Percentiles rank a stretch among this genome's conserved stretches.
Conservation (phyloP, 2,329 filamentous ascomycete species). For the Exophiala bonariae region DNA sequence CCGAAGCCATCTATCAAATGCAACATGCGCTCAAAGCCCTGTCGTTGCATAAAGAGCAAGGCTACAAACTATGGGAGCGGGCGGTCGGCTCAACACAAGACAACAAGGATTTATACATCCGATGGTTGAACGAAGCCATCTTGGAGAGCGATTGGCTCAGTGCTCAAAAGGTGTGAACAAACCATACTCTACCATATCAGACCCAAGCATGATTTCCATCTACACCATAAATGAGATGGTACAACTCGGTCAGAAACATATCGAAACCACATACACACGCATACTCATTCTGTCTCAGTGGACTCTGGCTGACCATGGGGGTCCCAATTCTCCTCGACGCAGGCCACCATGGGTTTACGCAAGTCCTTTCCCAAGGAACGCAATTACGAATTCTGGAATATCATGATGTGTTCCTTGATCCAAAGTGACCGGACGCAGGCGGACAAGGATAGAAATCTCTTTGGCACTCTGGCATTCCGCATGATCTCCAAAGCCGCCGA, state of each 20-base stretch:
- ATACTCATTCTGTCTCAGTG: slow-evolving; percentile 45
- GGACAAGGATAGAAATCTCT: slow-evolving; percentile 44
- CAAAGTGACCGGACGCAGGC: slow-evolving; percentile 34
- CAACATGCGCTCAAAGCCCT: slow-evolving; percentile 40
- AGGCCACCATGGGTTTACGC: slow-evolving; percentile 52
- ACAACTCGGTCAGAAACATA: slow-evolving; percentile 41
- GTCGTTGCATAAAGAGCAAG: slow-evolving; percentile 35
- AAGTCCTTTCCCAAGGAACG: slow-evolving; percentile 50
- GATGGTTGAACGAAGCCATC: slow-evolving; percentile 45
- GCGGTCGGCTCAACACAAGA: slow-evolving; percentile 46
- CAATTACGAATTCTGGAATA: slow-evolving; percentile 51
- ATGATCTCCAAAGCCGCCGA: slow-evolving; percentile 50
- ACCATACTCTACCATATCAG: neutral
- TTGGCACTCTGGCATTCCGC: slow-evolving; percentile 51
- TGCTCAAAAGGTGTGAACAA: slow-evolving; percentile 47
- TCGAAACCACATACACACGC: too few species aligned
- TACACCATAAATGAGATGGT: slow-evolving; percentile 49
- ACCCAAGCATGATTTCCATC: slow-evolving; percentile 39
- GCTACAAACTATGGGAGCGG: slow-evolving; percentile 45
- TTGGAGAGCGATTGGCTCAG: slow-evolving; percentile 44
- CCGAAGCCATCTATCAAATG: slow-evolving; percentile 46
- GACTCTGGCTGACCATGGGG: slow-evolving; percentile 36
- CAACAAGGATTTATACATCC: slow-evolving; percentile 43
- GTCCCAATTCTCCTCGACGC: slow-evolving; percentile 14
- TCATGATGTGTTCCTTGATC: slow-evolving; percentile 47